Evolutionary conservation across 1,284 basidiomycete species (phyloP).

Genomic region (Trichosporon inkin): DNA sequence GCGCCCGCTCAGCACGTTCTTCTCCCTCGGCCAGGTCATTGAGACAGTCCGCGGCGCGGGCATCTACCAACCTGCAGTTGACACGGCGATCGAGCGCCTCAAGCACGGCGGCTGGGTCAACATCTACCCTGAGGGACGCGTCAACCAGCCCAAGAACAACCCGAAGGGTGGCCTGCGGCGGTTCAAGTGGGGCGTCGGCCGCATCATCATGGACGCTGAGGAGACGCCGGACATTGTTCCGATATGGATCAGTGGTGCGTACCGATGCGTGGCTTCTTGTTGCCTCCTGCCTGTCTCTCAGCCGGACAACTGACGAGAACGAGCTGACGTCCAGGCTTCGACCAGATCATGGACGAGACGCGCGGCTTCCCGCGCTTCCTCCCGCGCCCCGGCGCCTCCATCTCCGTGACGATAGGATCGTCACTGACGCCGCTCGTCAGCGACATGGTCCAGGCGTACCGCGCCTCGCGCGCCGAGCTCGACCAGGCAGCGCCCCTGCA

Average conservation of each 20-base stretch:
- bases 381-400: slow-evolving; percentile 39
- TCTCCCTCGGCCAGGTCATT: slow-evolving; percentile 83
- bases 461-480: slow-evolving; percentile 7
- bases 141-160: slow-evolving; percentile 69
- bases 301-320: too few relatives aligned
- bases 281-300: too few relatives aligned
- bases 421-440: slow-evolving; percentile 40
- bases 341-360: slow-evolving; percentile 82
- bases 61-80: slow-evolving; percentile 82
- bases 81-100: slow-evolving; percentile 72
- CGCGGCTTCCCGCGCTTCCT: slow-evolving; percentile 52
- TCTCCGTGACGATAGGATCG: slow-evolving; percentile 46
- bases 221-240: slow-evolving; percentile 79
- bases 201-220: slow-evolving; percentile 74
- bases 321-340: slow-evolving; percentile 61
- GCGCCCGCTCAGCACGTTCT: slow-evolving; percentile 75
- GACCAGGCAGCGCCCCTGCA: slow-evolving; percentile 10
- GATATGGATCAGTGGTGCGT: slow-evolving; percentile 79
- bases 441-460: slow-evolving; percentile 42
- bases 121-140: slow-evolving; percentile 87
- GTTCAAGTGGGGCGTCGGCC: slow-evolving; percentile 94
- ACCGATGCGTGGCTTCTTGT: not conserved
- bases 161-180: slow-evolving; percentile 59
- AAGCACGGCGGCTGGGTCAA: slow-evolving; percentile 85
- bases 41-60: slow-evolving; percentile 88